A percentile compares a stretch with the other conserved stretches of the same genome.
phyloP scores from a whole-genome alignment of 768 basidiomycete genomes.

The Phaffia australis region DNA sequence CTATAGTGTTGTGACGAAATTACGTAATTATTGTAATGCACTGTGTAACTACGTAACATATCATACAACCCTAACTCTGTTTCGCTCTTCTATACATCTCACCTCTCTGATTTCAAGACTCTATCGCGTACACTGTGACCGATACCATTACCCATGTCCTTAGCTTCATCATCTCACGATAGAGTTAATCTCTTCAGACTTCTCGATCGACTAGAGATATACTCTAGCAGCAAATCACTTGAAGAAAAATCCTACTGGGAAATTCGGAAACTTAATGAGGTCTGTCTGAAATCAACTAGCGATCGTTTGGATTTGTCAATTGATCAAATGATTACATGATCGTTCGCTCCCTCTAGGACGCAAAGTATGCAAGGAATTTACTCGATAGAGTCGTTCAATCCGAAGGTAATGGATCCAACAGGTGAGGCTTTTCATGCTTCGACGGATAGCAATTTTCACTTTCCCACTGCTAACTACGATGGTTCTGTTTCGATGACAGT shows the following conservation, averaged over 20 bases:
- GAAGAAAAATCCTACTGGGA: conserved; percentile 18
- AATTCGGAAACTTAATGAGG: conserved; percentile 22
- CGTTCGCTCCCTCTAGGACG: conserved; percentile 9
- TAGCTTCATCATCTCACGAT: conserved; percentile 12
- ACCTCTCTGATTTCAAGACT: too few relatives aligned
- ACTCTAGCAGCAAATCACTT: neutral
- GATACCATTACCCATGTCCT: too few relatives aligned
- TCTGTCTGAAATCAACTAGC: neutral
- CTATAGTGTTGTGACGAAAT: too few relatives aligned
- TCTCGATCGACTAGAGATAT: conserved; percentile 15
- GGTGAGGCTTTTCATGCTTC: too few relatives aligned
- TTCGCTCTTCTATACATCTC: too few relatives aligned
- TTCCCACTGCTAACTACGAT: too few relatives aligned
- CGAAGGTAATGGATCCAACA: neutral
- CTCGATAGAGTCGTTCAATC: conserved; percentile 10
- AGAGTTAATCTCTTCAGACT: conserved; percentile 18
- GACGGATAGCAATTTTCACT: too few relatives aligned
- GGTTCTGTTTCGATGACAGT: neutral
- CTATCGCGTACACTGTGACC: too few relatives aligned
- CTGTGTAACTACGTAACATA: too few relatives aligned
- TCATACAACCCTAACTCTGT: too few relatives aligned
- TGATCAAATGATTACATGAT: neutral
- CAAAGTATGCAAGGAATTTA: conserved; percentile 17
- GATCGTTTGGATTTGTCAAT: neutral
- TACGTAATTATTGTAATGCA: too few relatives aligned